Conservation (phyloP, 208 protist genomes). For the Acanthamoeba triangularis region DNA sequence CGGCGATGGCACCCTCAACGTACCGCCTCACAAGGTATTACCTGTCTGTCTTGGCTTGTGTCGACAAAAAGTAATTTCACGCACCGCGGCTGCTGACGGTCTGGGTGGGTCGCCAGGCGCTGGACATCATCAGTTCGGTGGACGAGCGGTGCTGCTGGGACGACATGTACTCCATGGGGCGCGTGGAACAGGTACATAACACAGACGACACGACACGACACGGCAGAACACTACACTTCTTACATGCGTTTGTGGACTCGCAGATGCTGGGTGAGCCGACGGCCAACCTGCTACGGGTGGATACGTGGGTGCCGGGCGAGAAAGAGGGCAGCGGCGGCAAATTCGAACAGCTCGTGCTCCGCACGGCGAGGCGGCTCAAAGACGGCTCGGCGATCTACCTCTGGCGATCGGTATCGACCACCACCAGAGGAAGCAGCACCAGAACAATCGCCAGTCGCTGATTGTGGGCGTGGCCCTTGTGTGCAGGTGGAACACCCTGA, state of each 20-base stretch:
- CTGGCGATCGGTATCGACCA: neutral
- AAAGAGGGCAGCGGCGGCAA: neutral
- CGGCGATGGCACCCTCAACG: neutral
- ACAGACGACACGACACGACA: too few species aligned
- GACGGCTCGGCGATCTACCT: constrained; percentile 8
- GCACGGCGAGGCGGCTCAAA: neutral
- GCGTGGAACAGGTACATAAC: neutral
- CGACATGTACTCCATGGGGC: constrained; percentile 26
- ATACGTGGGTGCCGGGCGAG: constrained; percentile 6
- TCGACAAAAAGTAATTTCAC: too few species aligned
- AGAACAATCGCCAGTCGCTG: neutral
- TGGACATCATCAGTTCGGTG: constrained; percentile 45
- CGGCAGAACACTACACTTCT: too few species aligned
- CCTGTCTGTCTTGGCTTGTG: too few species aligned
- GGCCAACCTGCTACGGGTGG: neutral
- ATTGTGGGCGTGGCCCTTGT: too few species aligned
- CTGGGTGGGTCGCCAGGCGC: neutral
- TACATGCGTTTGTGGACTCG: neutral
- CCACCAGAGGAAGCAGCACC: neutral
- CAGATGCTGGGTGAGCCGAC: neutral
- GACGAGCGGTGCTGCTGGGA: constrained; percentile 62
- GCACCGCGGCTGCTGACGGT: neutral
- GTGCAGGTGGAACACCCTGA: constrained; percentile 15
- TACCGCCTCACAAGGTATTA: constrained; percentile 38
- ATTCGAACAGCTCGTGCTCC: constrained; percentile 22